Conservation (phyloP, 2,329 filamentous ascomycete genomes). For the Aureobasidium leucospermi region DNA sequence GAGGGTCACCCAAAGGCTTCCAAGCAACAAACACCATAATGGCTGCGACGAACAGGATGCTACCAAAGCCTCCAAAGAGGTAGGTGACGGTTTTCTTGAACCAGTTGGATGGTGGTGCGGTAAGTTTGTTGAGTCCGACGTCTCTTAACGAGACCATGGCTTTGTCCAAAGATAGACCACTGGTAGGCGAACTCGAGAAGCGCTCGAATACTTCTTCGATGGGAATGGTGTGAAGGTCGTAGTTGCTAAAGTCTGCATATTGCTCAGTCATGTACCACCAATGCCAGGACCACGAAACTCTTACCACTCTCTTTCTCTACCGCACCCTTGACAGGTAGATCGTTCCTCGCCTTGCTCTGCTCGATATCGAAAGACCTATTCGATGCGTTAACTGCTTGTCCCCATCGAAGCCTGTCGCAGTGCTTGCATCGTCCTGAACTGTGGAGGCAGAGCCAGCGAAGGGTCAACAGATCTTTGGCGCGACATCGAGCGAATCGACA, state of each 20-base stretch:
- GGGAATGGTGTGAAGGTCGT: conserved; percentile 62
- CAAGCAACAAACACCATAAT: conserved; percentile 71
- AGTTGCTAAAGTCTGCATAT: conserved; percentile 30
- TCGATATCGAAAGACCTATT: conserved; percentile 36
- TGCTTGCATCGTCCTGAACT: conserved; percentile 34
- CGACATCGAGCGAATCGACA: conserved; percentile 31
- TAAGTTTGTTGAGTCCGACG: conserved; percentile 61
- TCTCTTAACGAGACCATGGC: conserved; percentile 48
- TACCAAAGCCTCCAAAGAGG: conserved; percentile 71
- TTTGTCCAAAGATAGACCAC: conserved; percentile 56
- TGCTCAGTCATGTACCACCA: conserved; percentile 6
- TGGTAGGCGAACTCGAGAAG: conserved; percentile 47
- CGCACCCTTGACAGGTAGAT: conserved; percentile 20
- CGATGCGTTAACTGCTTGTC: conserved; percentile 6
- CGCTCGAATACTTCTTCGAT: conserved; percentile 52
- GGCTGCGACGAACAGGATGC: conserved; percentile 59
- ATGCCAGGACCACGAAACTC: neutral
- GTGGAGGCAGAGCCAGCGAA: conserved; percentile 35
- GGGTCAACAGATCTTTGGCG: conserved; percentile 35
- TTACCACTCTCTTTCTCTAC: conserved; percentile 28
- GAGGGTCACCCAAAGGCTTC: conserved; percentile 68
- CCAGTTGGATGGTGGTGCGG: conserved; percentile 55
- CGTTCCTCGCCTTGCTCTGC: conserved; percentile 23
- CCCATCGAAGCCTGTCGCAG: neutral
- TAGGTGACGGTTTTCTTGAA: conserved; percentile 56